Conservation (phyloP, 768 basidiomycete genomes). For the Rhizopogon vesiculosus region DNA sequence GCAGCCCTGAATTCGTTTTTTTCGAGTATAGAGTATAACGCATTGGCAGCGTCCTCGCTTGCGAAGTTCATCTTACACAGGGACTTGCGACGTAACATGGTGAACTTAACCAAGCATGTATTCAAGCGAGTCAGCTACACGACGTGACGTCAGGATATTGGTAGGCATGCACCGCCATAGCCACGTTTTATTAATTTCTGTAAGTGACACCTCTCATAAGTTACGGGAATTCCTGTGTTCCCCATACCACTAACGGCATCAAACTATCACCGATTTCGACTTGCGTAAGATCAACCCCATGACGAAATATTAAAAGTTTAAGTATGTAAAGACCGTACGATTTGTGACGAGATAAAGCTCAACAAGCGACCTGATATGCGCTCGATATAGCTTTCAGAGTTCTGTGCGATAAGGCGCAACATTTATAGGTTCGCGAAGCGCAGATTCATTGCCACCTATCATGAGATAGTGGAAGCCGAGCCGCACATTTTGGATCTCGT, state of each 20-base stretch:
- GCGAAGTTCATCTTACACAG: neutral
- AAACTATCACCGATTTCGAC: neutral
- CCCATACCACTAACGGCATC: constrained; percentile 1
- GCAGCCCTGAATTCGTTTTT: neutral
- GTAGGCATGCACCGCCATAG: neutral
- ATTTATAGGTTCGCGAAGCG: neutral
- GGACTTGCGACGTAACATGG: neutral
- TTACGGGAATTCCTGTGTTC: neutral
- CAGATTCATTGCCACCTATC: too few species aligned
- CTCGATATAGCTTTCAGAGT: neutral
- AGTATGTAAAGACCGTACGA: neutral
- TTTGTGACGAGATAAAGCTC: neutral
- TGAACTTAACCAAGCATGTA: neutral
- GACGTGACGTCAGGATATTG: neutral
- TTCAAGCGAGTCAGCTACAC: neutral
- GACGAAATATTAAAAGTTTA: neutral
- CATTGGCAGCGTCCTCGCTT: neutral
- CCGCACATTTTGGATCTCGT: too few species aligned
- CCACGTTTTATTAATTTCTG: constrained; percentile 1
- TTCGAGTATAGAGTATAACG: too few species aligned
- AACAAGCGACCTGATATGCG: neutral
- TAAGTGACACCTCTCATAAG: neutral
- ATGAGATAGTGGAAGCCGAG: too few species aligned
- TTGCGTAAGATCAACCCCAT: neutral
- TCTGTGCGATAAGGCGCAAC: neutral